These are phyloP conservation scores for Penicillium herquei DNA, from an alignment of 495 filamentous ascomycete species.

Conservation along the genomic window DNA sequence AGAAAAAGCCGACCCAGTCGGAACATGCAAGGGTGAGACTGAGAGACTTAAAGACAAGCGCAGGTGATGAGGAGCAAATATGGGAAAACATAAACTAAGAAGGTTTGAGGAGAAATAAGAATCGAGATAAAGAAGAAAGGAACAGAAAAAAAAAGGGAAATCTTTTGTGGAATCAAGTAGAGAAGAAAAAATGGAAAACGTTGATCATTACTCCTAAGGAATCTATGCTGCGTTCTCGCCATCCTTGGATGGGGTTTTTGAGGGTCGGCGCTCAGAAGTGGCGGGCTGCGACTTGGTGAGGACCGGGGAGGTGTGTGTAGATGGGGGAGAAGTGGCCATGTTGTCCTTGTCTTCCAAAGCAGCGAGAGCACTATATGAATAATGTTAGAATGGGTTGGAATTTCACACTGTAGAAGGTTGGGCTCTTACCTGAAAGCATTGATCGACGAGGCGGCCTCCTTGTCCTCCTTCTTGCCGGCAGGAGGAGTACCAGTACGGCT, in stretches of 20 bases:
- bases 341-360: conserved; percentile 55
- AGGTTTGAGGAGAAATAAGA: conserved; percentile 16
- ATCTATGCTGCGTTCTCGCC: conserved; percentile 48
- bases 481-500: conserved; percentile 88
- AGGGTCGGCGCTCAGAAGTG: conserved; percentile 39
- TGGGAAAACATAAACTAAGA: conserved; percentile 22
- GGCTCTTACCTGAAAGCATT: conserved; percentile 29
- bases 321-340: conserved; percentile 58
- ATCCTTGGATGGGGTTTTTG: conserved; percentile 50
- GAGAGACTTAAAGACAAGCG: neutral
- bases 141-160: conserved; percentile 24
- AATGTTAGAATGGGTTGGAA: neutral
- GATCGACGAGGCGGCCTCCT: conserved; percentile 44
- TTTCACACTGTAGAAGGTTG: neutral
- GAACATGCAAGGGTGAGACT: conserved; percentile 33
- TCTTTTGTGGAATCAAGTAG: conserved; percentile 38
- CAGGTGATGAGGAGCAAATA: conserved; percentile 13
- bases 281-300: conserved; percentile 54
- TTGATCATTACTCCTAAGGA: conserved; percentile 47
- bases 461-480: conserved; percentile 63
- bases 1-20: conserved; percentile 32
- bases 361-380: conserved; percentile 53
- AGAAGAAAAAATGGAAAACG: conserved; percentile 34
- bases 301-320: conserved; percentile 56
- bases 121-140: conserved; percentile 20